Conservation (phyloP, 2,329 filamentous ascomycete species). For the Pestalotiopsis sp. region DNA sequence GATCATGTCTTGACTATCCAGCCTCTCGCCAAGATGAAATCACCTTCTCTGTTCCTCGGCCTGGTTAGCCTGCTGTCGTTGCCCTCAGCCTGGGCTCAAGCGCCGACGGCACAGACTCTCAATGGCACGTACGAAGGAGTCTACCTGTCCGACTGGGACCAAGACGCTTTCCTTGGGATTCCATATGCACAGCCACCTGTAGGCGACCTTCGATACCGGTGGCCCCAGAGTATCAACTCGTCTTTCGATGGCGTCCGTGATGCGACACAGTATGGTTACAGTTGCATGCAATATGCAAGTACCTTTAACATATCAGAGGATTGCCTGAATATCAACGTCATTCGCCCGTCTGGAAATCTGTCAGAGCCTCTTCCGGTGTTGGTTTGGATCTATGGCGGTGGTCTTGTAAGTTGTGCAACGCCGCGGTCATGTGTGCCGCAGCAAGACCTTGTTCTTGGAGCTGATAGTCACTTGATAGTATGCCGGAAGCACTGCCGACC, state of each 20-base stretch:
- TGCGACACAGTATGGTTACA: slow-evolving; percentile 44
- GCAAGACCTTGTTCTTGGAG: background rate
- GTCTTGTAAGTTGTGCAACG: slow-evolving; percentile 33
- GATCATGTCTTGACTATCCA: background rate
- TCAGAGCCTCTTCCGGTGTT: slow-evolving; percentile 41
- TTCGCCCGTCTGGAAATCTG: slow-evolving; percentile 38
- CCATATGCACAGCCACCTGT: slow-evolving; percentile 41
- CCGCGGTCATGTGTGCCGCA: background rate
- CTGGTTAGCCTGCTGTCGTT: background rate
- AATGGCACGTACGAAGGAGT: slow-evolving; percentile 38
- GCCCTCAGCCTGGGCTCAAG: background rate
- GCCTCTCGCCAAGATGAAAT: background rate
- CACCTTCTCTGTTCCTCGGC: background rate
- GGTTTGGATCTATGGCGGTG: slow-evolving; percentile 63
- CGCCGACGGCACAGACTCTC: slow-evolving; percentile 24
- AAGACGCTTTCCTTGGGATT: slow-evolving; percentile 43
- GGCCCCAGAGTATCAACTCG: slow-evolving; percentile 39
- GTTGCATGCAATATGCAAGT: slow-evolving; percentile 48
- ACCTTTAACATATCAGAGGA: slow-evolving; percentile 49
- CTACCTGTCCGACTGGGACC: slow-evolving; percentile 36
- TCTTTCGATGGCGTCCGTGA: slow-evolving; percentile 41
- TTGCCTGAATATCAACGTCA: slow-evolving; percentile 46
- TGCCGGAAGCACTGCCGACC: slow-evolving; percentile 51
- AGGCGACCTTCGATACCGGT: slow-evolving; percentile 37
- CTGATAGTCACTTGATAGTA: slow-evolving; percentile 22